Conservation (phyloP, 2,329 filamentous ascomycete species). For the Pseudodiploospora longispora region DNA sequence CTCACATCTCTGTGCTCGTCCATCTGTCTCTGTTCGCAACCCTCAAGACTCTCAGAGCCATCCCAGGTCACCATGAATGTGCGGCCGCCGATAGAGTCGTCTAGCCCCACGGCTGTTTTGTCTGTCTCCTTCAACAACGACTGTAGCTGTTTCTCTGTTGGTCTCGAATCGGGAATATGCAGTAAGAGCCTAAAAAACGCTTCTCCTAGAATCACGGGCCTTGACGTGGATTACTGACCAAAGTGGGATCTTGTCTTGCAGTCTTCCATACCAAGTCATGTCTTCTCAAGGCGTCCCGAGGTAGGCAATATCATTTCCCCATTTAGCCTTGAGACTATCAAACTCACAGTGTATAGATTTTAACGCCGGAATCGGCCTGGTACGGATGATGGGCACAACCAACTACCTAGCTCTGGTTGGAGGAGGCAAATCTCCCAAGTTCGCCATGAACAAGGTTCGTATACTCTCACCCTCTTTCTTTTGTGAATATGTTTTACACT, state of each 20-base stretch:
- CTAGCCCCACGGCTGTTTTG: slow-evolving; percentile 65
- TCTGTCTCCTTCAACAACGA: slow-evolving; percentile 82
- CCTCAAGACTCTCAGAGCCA: not conserved
- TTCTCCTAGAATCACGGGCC: not conserved
- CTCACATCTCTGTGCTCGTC: no score
- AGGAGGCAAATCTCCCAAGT: slow-evolving; percentile 77
- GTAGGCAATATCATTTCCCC: slow-evolving; percentile 16
- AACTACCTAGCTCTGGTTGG: slow-evolving; percentile 87
- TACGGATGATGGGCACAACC: slow-evolving; percentile 78
- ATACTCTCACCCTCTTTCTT: not conserved
- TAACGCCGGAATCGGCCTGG: slow-evolving; percentile 72
- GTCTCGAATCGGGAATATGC: slow-evolving; percentile 77
- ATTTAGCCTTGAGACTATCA: not conserved
- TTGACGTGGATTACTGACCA: not conserved
- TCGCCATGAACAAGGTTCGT: slow-evolving; percentile 76
- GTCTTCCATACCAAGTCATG: slow-evolving; percentile 69
- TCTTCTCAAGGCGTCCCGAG: slow-evolving; percentile 51
- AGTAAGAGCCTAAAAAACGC: slow-evolving; percentile 42
- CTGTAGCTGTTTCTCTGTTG: slow-evolving; percentile 77
- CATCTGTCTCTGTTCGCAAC: no score
- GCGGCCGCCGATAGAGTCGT: slow-evolving; percentile 72
- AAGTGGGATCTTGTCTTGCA: slow-evolving; percentile 21
- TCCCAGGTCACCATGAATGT: slow-evolving; percentile 67
- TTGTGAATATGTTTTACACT: not conserved
- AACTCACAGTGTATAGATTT: slow-evolving; percentile 45